phyloP scores from a whole-genome alignment of 371 early-diverging fungal species.

The Fennellomyces sp. region DNA sequence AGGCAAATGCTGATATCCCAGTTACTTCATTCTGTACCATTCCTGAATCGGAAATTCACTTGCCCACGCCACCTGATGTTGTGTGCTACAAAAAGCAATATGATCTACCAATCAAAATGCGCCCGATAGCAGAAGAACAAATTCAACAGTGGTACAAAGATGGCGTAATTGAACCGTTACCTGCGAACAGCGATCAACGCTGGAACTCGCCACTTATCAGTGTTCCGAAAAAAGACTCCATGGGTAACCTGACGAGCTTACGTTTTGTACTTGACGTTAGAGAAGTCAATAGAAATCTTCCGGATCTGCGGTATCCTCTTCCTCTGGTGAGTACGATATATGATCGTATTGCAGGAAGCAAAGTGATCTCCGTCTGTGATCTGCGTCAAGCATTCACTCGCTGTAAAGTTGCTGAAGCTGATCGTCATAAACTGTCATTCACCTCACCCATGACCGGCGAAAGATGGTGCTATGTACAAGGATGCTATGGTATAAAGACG shows the following conservation, averaged over 20 bases:
- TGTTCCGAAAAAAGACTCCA: slow-evolving; percentile 29
- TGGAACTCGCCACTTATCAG: slow-evolving; percentile 29
- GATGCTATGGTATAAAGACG: too few relatives aligned
- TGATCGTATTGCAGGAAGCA: slow-evolving; percentile 11
- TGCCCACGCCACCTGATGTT: slow-evolving; percentile 10
- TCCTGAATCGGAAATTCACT: slow-evolving; percentile 13
- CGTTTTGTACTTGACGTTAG: slow-evolving; percentile 24
- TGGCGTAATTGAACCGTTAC: slow-evolving; percentile 2
- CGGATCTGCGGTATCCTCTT: slow-evolving; percentile 18
- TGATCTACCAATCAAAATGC: neutral
- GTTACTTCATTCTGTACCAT: slow-evolving; percentile 18
- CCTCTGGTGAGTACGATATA: slow-evolving; percentile 27
- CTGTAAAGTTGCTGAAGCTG: too few relatives aligned
- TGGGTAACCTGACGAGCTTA: slow-evolving; percentile 7
- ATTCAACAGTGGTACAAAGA: slow-evolving; percentile 10
- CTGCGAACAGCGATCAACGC: neutral
- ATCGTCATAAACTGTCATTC: too few relatives aligned
- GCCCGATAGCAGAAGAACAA: neutral
- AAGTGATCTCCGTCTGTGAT: slow-evolving; percentile 32
- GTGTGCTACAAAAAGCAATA: slow-evolving; percentile 13
- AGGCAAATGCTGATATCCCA: slow-evolving; percentile 8
- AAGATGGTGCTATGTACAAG: too few relatives aligned
- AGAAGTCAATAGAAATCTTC: slow-evolving; percentile 16
- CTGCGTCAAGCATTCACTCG: too few relatives aligned
- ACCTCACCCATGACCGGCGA: too few relatives aligned